Percentiles rank a stretch among this genome's conserved stretches.
Evolutionary conservation across 164 flowering plant genomes (phyloP).

Genomic region (Sextonia rubra): DNA sequence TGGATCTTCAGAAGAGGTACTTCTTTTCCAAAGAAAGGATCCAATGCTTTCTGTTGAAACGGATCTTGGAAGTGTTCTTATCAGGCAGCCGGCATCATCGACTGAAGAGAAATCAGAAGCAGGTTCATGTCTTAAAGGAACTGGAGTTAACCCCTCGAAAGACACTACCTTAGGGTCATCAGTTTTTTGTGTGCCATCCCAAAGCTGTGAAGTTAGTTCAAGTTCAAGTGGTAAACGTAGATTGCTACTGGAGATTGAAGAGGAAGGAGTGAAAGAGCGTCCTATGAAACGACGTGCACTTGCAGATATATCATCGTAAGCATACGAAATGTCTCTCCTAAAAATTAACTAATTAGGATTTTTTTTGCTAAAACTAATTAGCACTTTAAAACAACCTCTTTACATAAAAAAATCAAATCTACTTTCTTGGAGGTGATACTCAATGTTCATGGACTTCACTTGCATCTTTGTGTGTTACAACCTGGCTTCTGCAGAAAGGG

Average conservation of each 20-base stretch:
- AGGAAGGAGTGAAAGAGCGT: neutral
- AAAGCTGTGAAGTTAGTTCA: slow-evolving; percentile 3
- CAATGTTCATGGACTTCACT: too few relatives aligned
- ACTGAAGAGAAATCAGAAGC: slow-evolving; percentile 13
- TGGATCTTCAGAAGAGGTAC: slow-evolving; percentile 18
- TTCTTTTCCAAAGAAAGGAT: slow-evolving; percentile 15
- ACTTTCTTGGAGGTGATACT: neutral
- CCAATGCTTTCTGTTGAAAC: slow-evolving; percentile 13
- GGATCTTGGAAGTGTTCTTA: slow-evolving; percentile 17
- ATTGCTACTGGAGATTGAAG: neutral
- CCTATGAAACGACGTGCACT: slow-evolving; percentile 5
- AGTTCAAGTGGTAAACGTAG: neutral
- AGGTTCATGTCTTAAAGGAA: slow-evolving; percentile 4
- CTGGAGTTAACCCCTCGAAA: neutral
- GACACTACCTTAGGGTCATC: neutral
- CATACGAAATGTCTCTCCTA: neutral
- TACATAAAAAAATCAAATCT: neutral
- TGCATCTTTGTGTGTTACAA: too few relatives aligned
- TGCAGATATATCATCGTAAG: slow-evolving; percentile 9
- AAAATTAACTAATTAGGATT: neutral
- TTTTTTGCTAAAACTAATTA: neutral
- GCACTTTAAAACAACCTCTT: neutral
- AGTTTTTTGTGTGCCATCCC: neutral
- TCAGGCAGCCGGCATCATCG: slow-evolving; percentile 14
- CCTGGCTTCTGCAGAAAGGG: too few relatives aligned